Conservation (phyloP, 371 early-diverging fungal species). For the Mucor irregularis region DNA sequence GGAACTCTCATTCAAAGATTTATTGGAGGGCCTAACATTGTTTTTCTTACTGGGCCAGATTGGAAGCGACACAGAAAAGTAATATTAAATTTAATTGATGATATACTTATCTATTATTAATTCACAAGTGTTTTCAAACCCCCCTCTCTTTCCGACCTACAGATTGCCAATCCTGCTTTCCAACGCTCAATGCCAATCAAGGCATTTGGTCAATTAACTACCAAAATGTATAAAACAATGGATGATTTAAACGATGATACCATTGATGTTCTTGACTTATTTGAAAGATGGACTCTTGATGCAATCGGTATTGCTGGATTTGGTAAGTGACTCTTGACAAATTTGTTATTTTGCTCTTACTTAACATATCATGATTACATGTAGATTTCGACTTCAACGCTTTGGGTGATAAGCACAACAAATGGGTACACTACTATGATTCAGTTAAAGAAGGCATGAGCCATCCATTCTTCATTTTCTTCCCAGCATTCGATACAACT, state of each 20-base stretch:
- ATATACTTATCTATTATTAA: not conserved
- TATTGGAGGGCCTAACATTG: conserved; percentile 26
- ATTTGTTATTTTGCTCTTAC: too few relatives aligned
- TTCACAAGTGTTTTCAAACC: not conserved
- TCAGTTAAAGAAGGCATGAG: conserved; percentile 19
- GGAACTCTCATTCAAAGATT: conserved; percentile 23
- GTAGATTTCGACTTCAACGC: conserved; percentile 38
- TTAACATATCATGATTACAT: too few relatives aligned
- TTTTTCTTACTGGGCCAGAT: conserved; percentile 24
- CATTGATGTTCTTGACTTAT: conserved; percentile 22
- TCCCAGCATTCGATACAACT: conserved; percentile 49
- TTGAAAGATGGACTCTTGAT: conserved; percentile 35
- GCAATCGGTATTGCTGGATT: conserved; percentile 44
- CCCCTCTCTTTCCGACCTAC: too few relatives aligned
- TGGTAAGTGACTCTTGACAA: too few relatives aligned
- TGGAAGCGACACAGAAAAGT: conserved; percentile 39
- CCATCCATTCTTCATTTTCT: conserved; percentile 42
- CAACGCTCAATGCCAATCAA: conserved; percentile 38
- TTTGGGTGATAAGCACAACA: conserved; percentile 16
- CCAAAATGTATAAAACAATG: conserved; percentile 23
- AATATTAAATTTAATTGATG: not conserved
- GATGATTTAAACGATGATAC: conserved; percentile 12
- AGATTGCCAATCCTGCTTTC: conserved; percentile 44
- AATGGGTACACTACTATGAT: conserved; percentile 33
- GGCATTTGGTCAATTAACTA: conserved; percentile 27